These are phyloP conservation scores for Cucumis melo DNA, from an alignment of 306 rosid species.

Conservation along the genomic window DNA sequence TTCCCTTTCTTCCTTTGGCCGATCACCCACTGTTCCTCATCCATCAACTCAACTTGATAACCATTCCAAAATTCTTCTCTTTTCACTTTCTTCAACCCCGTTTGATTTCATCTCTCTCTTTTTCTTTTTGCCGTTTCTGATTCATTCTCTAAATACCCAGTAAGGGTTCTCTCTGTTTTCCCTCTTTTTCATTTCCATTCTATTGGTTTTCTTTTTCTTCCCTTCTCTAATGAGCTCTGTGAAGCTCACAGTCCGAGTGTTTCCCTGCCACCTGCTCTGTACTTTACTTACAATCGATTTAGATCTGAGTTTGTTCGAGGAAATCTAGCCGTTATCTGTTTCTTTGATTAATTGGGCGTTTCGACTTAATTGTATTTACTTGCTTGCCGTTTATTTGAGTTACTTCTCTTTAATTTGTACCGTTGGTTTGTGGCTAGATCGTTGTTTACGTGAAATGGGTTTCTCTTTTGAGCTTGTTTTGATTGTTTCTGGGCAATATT, in stretches of 20 bases:
- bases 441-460: background rate
- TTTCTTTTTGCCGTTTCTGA: background rate
- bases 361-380: background rate
- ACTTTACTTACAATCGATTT: background rate
- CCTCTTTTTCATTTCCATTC: background rate
- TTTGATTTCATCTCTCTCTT: background rate
- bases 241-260: background rate
- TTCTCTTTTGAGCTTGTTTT: background rate
- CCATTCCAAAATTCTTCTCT: background rate
- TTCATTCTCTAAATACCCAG: background rate
- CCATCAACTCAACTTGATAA: background rate
- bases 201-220: background rate
- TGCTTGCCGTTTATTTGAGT: background rate
- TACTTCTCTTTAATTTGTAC: background rate
- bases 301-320: slow-evolving; percentile 1
- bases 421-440: background rate
- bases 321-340: background rate
- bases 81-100: slow-evolving; percentile 1
- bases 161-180: background rate
- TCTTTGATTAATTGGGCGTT: background rate
- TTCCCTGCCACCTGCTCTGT: background rate
- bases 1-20: background rate
- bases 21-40: background rate
- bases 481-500: background rate
- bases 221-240: background rate